Base-by-base conservation (phyloP, 495 filamentous ascomycete species). In the Trichoderma erinaceum region DNA sequence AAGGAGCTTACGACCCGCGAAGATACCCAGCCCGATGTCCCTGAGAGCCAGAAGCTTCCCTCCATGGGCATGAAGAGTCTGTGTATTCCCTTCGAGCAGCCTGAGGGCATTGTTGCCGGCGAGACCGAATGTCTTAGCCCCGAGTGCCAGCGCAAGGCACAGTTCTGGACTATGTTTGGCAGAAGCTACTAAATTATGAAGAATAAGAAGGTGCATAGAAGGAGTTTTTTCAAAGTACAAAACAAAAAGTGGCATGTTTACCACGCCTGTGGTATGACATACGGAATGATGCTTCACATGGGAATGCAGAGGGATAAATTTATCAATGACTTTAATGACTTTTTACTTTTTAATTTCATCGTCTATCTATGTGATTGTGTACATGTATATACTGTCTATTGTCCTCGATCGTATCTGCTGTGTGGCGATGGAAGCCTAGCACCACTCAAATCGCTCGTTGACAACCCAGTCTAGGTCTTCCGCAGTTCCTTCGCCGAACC, bases 11-110 rank as follows among this genome's bases (percentile, higher is more conserved):
- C 90, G 70, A 89, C 88, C 27, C 90, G 86, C 74, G 82, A 83
- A 16, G 86, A 88, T 73, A 86, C 90, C 66, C 82, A 85, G 21
- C 81, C 84, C 48, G 89, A 88, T 64, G 84, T 81, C 44, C 86
- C 91, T 15, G 87, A 92, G 70, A 91, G 93, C 73, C 83, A 90
- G 71, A 88, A 87, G 73, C 90, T 90, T 23, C 95, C 96, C 63
- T 89, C 87, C 70, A 98, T 98, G 96, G 95, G 95, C 69, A 96
- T 95, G 73, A 99, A 99, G 87, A 90, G 87, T 69, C 83, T 99
- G 73, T 99, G 95, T 77, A 97, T 99, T 83, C 95, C 96, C 25
- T 97, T 97, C 74, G 91, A 98, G 70, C 95, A 98, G 79, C 92
- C 94, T 44, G 87, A 89, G 71, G 91, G 88, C 44, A 78, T 97